Percentiles rank a stretch among this genome's conserved stretches.
These are phyloP conservation scores for Blastobotrys aristatus DNA, from an alignment of 1,139 yeast species.

Conservation along the genomic window DNA sequence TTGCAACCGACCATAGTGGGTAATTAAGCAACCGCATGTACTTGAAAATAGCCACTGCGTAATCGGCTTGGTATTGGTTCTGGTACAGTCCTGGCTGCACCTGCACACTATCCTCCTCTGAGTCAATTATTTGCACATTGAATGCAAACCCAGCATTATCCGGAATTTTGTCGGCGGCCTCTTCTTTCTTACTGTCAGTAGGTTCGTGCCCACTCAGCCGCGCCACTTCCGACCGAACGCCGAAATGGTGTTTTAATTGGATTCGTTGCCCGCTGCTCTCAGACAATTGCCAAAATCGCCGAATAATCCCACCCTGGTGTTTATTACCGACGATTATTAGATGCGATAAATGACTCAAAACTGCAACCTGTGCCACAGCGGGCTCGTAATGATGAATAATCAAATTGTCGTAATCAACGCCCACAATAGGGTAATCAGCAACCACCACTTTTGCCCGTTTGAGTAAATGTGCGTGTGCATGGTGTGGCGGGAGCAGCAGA, in stretches of 20 bases:
- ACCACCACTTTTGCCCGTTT: conserved; percentile 7
- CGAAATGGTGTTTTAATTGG: neutral
- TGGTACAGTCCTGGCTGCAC: conserved; percentile 32
- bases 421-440: neutral
- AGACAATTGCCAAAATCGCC: neutral
- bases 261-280: neutral
- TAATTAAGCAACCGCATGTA: conserved; percentile 48
- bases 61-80: conserved; percentile 53
- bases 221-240: conserved; percentile 2
- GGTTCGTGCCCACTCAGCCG: neutral
- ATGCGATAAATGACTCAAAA: neutral
- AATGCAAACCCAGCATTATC: conserved; percentile 42
- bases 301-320: neutral
- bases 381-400: neutral
- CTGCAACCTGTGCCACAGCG: neutral
- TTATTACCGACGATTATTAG: conserved; percentile 1
- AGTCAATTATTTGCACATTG: conserved; percentile 39
- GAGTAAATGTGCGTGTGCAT: neutral
- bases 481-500: neutral
- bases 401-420: conserved; percentile 5
- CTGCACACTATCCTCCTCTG: conserved; percentile 31
- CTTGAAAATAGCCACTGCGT: conserved; percentile 43
- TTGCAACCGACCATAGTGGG: conserved; percentile 38
- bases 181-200: neutral
- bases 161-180: neutral